These are phyloP conservation scores for Picocystis salinarum DNA, from an alignment of 139 green algal species.

Conservation along the genomic window DNA sequence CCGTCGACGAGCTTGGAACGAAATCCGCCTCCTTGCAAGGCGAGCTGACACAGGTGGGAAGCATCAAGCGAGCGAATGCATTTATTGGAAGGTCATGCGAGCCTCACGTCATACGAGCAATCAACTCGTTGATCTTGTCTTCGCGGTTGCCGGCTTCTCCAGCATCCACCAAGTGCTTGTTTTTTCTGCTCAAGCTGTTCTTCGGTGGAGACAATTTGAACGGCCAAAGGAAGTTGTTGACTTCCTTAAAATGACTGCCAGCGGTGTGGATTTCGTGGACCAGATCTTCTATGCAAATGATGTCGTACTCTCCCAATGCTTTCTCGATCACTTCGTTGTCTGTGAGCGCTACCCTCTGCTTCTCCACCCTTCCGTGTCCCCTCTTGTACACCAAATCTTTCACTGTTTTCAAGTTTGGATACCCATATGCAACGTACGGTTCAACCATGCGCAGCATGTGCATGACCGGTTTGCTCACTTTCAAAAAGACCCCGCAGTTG, in stretches of 20 bases:
- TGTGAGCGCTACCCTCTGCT: conserved; percentile 79
- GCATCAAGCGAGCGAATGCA: no score
- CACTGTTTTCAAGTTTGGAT: conserved; percentile 96
- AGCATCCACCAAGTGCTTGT: conserved; percentile 92
- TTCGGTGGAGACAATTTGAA: conserved; percentile 80
- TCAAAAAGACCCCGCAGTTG: conserved; percentile 87
- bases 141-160: conserved; percentile 90
- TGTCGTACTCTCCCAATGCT: conserved; percentile 64
- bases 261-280: conserved; percentile 93
- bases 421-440: conserved; percentile 91
- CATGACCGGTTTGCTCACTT: conserved; percentile 94
- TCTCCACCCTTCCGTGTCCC: conserved; percentile 87
- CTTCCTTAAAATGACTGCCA: conserved; percentile 89
- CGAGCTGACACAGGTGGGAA: no score
- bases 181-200: conserved; percentile 83
- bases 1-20: no score
- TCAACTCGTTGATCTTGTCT: conserved; percentile 90
- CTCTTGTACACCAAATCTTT: conserved; percentile 98
- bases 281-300: conserved; percentile 99
- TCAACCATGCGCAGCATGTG: conserved; percentile 91
- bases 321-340: conserved; percentile 94
- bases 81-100: no score
- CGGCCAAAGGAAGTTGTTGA: conserved; percentile 96
- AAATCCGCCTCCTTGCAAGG: no score
- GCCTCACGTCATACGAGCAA: conserved; percentile 65